phyloP scores from a whole-genome alignment of 441 rosid species.

The Daphne laureola region DNA sequence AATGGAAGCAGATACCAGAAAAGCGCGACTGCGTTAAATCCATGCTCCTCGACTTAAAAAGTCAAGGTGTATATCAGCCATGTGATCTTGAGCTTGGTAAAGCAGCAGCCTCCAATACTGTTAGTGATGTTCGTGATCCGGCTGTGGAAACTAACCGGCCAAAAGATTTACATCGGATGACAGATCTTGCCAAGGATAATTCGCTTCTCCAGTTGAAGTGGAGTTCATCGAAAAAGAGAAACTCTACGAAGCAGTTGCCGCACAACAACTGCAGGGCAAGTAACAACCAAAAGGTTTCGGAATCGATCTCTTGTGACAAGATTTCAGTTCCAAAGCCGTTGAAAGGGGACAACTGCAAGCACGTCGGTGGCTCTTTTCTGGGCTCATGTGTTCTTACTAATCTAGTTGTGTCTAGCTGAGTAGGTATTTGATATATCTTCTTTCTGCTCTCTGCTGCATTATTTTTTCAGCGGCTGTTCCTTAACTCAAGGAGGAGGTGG shows the following conservation, averaged over 20 bases:
- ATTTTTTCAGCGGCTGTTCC: constrained; percentile 7
- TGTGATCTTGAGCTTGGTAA: constrained; percentile 17
- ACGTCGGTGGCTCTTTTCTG: constrained; percentile 39
- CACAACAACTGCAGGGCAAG: constrained; percentile 8
- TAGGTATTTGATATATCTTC: neutral
- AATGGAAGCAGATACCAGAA: constrained; percentile 35
- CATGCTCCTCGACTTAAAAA: constrained; percentile 16
- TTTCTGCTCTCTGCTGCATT: neutral
- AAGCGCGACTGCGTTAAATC: constrained; percentile 36
- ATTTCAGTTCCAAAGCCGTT: constrained; percentile 23
- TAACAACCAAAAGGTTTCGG: constrained; percentile 8
- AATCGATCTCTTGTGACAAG: constrained; percentile 14
- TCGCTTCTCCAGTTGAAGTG: constrained; percentile 49
- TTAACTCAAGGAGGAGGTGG: no score
- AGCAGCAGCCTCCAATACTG: constrained; percentile 17
- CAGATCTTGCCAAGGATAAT: constrained; percentile 51
- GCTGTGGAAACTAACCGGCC: constrained; percentile 19
- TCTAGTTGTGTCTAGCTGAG: constrained; percentile 55
- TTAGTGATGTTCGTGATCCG: constrained; percentile 12
- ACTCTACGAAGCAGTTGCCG: constrained; percentile 25
- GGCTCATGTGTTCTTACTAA: constrained; percentile 38
- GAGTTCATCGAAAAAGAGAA: constrained; percentile 54
- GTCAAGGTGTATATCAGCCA: constrained; percentile 19
- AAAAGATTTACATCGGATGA: constrained; percentile 18
- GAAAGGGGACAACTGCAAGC: constrained; percentile 63